phyloP scores from a whole-genome alignment of 2,329 filamentous ascomycete species.

The Chaetomium strumarium region DNA sequence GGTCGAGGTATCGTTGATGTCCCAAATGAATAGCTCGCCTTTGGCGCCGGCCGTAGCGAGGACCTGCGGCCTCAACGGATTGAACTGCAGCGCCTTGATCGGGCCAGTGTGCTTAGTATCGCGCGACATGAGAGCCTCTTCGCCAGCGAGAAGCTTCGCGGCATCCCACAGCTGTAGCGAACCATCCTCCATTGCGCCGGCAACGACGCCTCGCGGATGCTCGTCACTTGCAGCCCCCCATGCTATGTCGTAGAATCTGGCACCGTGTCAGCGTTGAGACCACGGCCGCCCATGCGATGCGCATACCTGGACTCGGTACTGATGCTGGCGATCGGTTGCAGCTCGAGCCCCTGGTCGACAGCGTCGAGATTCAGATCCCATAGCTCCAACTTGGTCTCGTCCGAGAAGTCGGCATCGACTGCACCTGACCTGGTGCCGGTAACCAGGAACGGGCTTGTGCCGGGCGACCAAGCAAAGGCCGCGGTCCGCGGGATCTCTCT shows the following conservation, averaged over 20 bases:
- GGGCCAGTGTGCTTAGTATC: slow-evolving; percentile 86
- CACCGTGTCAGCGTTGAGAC: slow-evolving; percentile 7
- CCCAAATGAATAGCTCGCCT: slow-evolving; percentile 93
- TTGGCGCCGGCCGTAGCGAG: slow-evolving; percentile 89
- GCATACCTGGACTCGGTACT: slow-evolving; percentile 78
- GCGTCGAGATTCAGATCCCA: slow-evolving; percentile 89
- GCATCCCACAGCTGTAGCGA: slow-evolving; percentile 92
- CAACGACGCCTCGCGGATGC: slow-evolving; percentile 80
- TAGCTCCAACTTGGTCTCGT: slow-evolving; percentile 91
- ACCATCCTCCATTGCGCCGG: slow-evolving; percentile 90
- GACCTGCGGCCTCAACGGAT: slow-evolving; percentile 83
- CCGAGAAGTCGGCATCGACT: slow-evolving; percentile 95
- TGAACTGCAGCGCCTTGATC: slow-evolving; percentile 95
- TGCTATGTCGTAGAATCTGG: slow-evolving; percentile 92
- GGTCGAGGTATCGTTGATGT: slow-evolving; percentile 81
- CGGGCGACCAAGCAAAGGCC: slow-evolving; percentile 94
- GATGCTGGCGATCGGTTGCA: slow-evolving; percentile 78
- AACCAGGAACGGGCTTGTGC: slow-evolving; percentile 72
- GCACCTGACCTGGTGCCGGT: slow-evolving; percentile 94
- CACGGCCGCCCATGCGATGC: neutral
- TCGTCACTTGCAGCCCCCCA: slow-evolving; percentile 81
- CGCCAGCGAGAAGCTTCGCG: slow-evolving; percentile 54
- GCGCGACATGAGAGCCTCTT: slow-evolving; percentile 69
- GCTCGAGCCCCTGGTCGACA: slow-evolving; percentile 68
- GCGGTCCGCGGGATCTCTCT: slow-evolving; percentile 95